Evolutionary conservation across 768 basidiomycete genomes (phyloP).

Genomic region (Lentinula sp.): DNA sequence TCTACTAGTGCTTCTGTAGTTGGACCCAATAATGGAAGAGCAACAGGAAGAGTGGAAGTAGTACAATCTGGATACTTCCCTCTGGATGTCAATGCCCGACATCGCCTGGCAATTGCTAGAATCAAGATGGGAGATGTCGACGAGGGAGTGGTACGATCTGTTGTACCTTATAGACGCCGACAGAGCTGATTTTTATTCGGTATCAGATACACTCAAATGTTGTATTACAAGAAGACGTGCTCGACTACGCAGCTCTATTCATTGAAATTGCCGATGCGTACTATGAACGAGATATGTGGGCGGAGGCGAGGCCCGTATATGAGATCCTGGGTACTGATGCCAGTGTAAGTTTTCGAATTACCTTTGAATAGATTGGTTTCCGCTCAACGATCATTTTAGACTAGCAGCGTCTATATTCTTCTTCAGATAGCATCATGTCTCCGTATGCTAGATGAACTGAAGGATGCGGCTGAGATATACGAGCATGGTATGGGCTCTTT

Average conservation of each 20-base stretch:
- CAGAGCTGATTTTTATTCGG: neutral
- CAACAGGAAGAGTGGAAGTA: conserved; percentile 10
- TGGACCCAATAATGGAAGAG: conserved; percentile 22
- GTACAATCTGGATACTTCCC: conserved; percentile 51
- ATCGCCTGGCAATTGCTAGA: conserved; percentile 77
- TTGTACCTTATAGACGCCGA: neutral
- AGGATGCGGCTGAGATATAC: conserved; percentile 78
- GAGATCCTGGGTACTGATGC: conserved; percentile 71
- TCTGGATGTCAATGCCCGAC: conserved; percentile 73
- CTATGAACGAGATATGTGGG: conserved; percentile 69
- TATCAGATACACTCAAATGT: conserved; percentile 69
- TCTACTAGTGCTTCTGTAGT: neutral
- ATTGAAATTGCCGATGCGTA: conserved; percentile 83
- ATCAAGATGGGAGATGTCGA: conserved; percentile 73
- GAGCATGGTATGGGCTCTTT: conserved; percentile 56
- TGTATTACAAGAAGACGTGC: conserved; percentile 63
- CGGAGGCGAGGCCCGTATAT: conserved; percentile 76
- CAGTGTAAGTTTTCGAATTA: conserved; percentile 40
- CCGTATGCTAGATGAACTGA: conserved; percentile 66
- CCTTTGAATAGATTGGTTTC: neutral
- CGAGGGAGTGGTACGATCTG: conserved; percentile 67
- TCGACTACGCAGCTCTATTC: conserved; percentile 75
- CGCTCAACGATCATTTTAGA: conserved; percentile 33
- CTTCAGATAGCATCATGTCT: conserved; percentile 80
- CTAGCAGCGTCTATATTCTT: conserved; percentile 64